These are phyloP conservation scores for Astrocystis sublimbata DNA, from an alignment of 495 filamentous ascomycete genomes.

Conservation along the genomic window DNA sequence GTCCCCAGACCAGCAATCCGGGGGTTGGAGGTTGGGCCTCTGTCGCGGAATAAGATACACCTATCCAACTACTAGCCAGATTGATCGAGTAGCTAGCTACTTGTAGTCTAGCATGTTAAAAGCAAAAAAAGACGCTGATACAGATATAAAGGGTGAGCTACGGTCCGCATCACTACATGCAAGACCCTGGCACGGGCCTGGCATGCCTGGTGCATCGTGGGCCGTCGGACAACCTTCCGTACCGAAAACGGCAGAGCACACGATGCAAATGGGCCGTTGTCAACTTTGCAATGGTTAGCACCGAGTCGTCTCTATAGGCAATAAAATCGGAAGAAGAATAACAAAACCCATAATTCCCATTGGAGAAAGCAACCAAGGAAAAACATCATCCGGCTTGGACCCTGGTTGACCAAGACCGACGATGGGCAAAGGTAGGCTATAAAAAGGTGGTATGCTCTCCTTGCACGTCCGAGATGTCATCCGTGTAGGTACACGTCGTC, in stretches of 20 bases:
- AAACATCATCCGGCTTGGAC: background rate
- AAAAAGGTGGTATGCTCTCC: background rate
- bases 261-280: background rate
- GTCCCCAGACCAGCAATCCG: background rate
- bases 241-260: slow-evolving; percentile 1
- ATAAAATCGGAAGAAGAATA: no score
- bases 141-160: no score
- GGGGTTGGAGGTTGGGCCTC: background rate
- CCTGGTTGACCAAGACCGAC: background rate
- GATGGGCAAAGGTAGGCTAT: background rate
- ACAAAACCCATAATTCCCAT: no score
- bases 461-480: background rate
- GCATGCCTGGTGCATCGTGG: background rate
- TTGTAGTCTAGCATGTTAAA: no score
- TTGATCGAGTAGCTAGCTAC: no score
- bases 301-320: background rate
- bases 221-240: slow-evolving; percentile 7
- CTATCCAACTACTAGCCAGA: no score
- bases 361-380: background rate
- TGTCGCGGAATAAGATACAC: background rate
- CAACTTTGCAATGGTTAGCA: background rate
- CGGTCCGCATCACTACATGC: no score
- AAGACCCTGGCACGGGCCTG: background rate
- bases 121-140: no score
- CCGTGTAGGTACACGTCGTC: background rate